Conservation (phyloP, 2,329 filamentous ascomycete species). For the Xylaria digitata region DNA sequence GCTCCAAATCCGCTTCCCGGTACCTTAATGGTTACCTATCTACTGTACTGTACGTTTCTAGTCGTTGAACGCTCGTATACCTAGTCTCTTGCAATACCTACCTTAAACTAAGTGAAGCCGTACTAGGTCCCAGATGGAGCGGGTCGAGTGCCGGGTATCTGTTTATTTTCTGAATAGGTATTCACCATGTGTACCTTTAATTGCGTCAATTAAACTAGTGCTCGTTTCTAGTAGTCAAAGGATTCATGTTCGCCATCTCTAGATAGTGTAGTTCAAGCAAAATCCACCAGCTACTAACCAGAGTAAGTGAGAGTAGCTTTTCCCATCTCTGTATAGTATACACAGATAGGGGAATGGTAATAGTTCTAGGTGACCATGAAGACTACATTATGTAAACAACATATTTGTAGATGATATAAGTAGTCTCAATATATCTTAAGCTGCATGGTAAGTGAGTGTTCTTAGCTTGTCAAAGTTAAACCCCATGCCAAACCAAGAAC, state of each 20-base stretch:
- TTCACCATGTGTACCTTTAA: constrained; percentile 10
- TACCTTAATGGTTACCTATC: constrained; percentile 9
- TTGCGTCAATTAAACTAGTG: neutral
- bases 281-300: neutral
- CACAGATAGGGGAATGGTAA: no score
- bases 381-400: no score
- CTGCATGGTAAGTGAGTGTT: no score
- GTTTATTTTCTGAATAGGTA: constrained; percentile 3
- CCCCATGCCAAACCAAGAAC: no score
- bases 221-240: constrained; percentile 17
- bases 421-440: no score
- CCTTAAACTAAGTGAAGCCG: neutral
- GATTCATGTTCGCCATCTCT: constrained; percentile 20
- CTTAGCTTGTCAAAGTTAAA: no score
- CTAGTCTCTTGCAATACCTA: constrained; percentile 21
- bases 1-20: constrained; percentile 9
- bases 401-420: no score
- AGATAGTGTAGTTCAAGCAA: constrained; percentile 5
- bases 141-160: constrained; percentile 14
- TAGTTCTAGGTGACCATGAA: no score
- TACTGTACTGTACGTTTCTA: constrained; percentile 1
- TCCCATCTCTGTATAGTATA: no score
- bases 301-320: neutral
- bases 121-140: constrained; percentile 7
- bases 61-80: neutral